Base-by-base conservation (phyloP, 495 filamentous ascomycete species). In the Penicillium cinerascens region DNA sequence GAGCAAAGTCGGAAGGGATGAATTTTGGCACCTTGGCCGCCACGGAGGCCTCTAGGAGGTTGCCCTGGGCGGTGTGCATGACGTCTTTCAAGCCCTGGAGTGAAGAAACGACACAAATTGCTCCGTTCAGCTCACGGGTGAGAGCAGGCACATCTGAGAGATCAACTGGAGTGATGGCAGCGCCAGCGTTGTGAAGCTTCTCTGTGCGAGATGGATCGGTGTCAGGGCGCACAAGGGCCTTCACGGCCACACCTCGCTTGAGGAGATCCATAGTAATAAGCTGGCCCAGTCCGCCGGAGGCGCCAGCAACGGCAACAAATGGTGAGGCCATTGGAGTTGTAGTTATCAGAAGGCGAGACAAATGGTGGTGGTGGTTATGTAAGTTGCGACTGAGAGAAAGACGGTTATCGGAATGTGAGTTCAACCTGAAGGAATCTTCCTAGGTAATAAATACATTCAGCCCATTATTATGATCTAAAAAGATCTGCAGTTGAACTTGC, bases 151-250 rank as follows among this genome's bases (percentile, higher is more conserved):
- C 27, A 6, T 35, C 39, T 16, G 29, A 44, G 15, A 55, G 45
- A 18, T 49, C 29, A 15, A 55, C 29, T 18, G 45, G 52, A 10
- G 27, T 25, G 27, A 55, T 44, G 2, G 21, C 39, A 16, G 26
- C 52, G 22, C 52, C 52, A 7, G 52, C 40, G 20, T 47, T 44
- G 22, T 42, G 50, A 40, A 59, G 56, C 18, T 40, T 45, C 10
- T 50, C 23, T 39, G 46, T 50, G 25, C 56, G 56, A 13, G 41
- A 50, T 22, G 50, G 45, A 20, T 49, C 41, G n/a, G 56, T 59
- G 33, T 51, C 47, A 2, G 56, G 56, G 36, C 56, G 56, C 1
- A 59, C 56, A 6, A 59, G 50, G 25, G 56, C 56, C 37, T 59
- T 59, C 16, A 59, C 56, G 6, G 55, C 17, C 16, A 51, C 42